A percentile compares a stretch with the other conserved stretches of the same genome.
These are phyloP conservation scores for Xerocomellus intermedius DNA, from an alignment of 768 basidiomycete genomes.

Conservation along the genomic window DNA sequence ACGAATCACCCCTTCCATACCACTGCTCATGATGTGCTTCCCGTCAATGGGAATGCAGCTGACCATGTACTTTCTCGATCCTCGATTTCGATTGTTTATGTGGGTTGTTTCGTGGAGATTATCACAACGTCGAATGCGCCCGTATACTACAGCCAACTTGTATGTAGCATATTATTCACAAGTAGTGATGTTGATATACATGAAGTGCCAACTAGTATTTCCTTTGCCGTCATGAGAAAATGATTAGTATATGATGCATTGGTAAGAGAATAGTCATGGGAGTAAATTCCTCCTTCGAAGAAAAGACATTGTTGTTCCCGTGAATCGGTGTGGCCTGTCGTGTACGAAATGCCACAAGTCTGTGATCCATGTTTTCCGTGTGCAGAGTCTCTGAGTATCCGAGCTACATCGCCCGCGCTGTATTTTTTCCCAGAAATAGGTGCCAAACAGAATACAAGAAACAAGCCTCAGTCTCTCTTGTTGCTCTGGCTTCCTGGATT, in stretches of 20 bases:
- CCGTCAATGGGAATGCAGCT: too few species aligned
- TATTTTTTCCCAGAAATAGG: conserved; percentile 1
- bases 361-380: conserved; percentile 15
- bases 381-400: background rate
- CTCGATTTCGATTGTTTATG: too few species aligned
- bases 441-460: background rate
- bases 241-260: background rate
- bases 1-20: too few species aligned
- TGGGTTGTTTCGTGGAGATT: too few species aligned
- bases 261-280: conserved; percentile 5
- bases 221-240: background rate
- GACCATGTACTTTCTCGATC: too few species aligned
- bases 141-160: too few species aligned
- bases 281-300: conserved; percentile 9
- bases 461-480: conserved; percentile 14
- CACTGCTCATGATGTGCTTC: too few species aligned
- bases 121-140: too few species aligned
- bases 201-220: background rate
- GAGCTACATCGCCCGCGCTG: background rate
- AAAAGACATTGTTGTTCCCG: conserved; percentile 7
- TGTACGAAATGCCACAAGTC: conserved; percentile 11
- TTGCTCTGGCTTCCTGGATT: background rate
- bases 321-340: conserved; percentile 9
- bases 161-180: conserved; percentile 3
- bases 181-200: conserved; percentile 5